These are phyloP conservation scores for Saksenaea vasiformis DNA, from an alignment of 371 early-diverging fungal genomes.

Conservation along the genomic window DNA sequence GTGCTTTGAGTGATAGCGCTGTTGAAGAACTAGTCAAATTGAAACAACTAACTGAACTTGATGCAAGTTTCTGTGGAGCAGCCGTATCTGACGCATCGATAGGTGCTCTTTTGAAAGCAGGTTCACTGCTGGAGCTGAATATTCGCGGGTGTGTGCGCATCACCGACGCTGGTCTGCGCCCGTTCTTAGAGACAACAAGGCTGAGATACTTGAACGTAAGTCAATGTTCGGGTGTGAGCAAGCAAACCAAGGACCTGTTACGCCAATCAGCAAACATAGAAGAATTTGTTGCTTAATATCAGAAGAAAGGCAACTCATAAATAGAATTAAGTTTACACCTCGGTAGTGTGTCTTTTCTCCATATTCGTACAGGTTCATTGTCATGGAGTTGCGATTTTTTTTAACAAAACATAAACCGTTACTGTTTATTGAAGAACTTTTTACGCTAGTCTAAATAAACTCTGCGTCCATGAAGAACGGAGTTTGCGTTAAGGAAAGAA, in stretches of 20 bases:
- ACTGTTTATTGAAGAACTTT: too few species aligned
- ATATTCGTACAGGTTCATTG: too few species aligned
- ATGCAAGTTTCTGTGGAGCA: constrained; percentile 74
- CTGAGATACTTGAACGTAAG: constrained; percentile 20
- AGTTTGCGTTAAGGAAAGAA: too few species aligned
- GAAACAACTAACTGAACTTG: constrained; percentile 53
- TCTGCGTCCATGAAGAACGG: too few species aligned
- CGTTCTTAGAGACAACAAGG: constrained; percentile 16
- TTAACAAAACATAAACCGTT: too few species aligned
- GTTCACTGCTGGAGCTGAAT: constrained; percentile 10
- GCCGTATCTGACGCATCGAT: constrained; percentile 74
- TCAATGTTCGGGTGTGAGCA: constrained; percentile 22
- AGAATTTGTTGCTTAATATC: background rate
- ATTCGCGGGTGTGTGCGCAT: constrained; percentile 66
- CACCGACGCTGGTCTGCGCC: constrained; percentile 51
- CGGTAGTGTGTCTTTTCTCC: too few species aligned
- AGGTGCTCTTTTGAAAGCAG: constrained; percentile 27
- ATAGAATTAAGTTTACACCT: too few species aligned
- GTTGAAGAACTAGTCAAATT: constrained; percentile 53
- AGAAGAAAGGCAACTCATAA: too few species aligned
- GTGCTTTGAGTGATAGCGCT: constrained; percentile 72
- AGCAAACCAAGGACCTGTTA: background rate
- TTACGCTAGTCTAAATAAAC: too few species aligned
- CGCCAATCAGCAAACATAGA: background rate
- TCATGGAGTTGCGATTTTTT: too few species aligned